phyloP scores from a whole-genome alignment of 1,284 basidiomycete species.

The Leccinum fuscescens region DNA sequence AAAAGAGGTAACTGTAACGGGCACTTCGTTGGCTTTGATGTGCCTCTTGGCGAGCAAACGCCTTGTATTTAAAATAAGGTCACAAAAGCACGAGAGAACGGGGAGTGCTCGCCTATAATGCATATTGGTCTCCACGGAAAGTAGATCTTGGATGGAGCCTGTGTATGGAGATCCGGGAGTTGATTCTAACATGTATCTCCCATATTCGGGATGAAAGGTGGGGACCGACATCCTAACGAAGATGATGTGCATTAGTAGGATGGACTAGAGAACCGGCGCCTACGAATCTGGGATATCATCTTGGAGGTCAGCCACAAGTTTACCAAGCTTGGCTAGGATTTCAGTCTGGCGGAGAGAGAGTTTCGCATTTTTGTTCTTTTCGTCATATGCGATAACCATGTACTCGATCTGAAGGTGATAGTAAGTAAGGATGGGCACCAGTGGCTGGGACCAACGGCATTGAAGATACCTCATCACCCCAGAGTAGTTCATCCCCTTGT shows the following conservation, averaged over 20 bases:
- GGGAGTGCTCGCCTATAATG: slow-evolving; percentile 61
- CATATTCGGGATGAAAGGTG: slow-evolving; percentile 98
- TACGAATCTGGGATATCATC: slow-evolving; percentile 61
- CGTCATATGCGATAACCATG: slow-evolving; percentile 89
- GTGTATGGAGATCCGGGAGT: slow-evolving; percentile 96
- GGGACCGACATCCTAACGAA: slow-evolving; percentile 68
- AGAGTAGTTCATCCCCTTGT: slow-evolving; percentile 91
- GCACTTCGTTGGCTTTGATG: slow-evolving; percentile 84
- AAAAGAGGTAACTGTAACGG: slow-evolving; percentile 94
- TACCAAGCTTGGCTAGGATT: slow-evolving; percentile 81
- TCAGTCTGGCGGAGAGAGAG: slow-evolving; percentile 92
- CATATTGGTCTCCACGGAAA: slow-evolving; percentile 95
- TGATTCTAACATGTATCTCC: slow-evolving; percentile 97
- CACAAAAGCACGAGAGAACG: neutral
- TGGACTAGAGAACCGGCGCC: slow-evolving; percentile 24
- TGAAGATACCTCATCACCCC: slow-evolving; percentile 90
- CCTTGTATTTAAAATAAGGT: slow-evolving; percentile 42
- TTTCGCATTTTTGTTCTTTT: slow-evolving; percentile 75
- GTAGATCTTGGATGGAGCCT: slow-evolving; percentile 79
- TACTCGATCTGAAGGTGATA: slow-evolving; percentile 78
- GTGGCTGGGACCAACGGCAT: neutral
- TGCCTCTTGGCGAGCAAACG: slow-evolving; percentile 84
- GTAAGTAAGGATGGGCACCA: slow-evolving; percentile 3
- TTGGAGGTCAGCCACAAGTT: slow-evolving; percentile 67
- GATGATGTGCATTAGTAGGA: slow-evolving; percentile 10